These are phyloP conservation scores for Neurospora sp. DNA, from an alignment of 495 filamentous ascomycete species.

Conservation along the genomic window DNA sequence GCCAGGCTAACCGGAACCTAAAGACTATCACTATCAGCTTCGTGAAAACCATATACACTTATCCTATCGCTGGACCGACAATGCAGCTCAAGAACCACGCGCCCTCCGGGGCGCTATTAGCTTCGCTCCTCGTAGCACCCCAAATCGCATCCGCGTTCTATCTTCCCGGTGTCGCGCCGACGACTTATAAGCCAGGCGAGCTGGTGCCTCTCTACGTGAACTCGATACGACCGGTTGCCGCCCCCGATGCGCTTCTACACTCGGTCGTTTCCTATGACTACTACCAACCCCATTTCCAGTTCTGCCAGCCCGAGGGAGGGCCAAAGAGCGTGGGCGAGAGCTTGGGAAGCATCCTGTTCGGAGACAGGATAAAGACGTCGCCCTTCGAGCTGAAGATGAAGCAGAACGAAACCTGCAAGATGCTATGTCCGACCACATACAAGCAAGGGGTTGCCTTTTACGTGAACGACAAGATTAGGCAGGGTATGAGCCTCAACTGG, in stretches of 20 bases:
- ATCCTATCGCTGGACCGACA: conserved; percentile 2
- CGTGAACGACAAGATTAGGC: conserved; percentile 67
- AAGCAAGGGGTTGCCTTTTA: conserved; percentile 60
- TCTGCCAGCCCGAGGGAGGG: conserved; percentile 70
- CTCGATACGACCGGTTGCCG: conserved; percentile 75
- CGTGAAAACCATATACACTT: neutral
- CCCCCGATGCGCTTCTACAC: conserved; percentile 65
- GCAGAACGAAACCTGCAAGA: conserved; percentile 76
- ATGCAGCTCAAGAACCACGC: conserved; percentile 40
- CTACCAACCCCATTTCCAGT: conserved; percentile 77
- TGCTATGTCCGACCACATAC: conserved; percentile 59
- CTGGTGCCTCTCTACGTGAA: conserved; percentile 88
- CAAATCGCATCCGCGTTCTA: conserved; percentile 73
- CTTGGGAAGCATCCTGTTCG: conserved; percentile 90
- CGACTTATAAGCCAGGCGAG: conserved; percentile 66
- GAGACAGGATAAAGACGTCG: conserved; percentile 88
- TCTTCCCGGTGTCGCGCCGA: conserved; percentile 92
- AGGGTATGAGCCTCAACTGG: conserved; percentile 89
- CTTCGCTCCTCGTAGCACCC: conserved; percentile 34
- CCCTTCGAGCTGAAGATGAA: conserved; percentile 80
- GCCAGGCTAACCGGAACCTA: neutral
- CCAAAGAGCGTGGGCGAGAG: conserved; percentile 72
- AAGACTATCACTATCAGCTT: neutral
- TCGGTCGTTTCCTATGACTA: conserved; percentile 95
- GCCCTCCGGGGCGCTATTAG: conserved; percentile 37